A percentile compares a stretch with the other conserved stretches of the same genome.
These are phyloP conservation scores for Camelina laxa DNA, from an alignment of 345 rosid species.

Conservation along the genomic window DNA sequence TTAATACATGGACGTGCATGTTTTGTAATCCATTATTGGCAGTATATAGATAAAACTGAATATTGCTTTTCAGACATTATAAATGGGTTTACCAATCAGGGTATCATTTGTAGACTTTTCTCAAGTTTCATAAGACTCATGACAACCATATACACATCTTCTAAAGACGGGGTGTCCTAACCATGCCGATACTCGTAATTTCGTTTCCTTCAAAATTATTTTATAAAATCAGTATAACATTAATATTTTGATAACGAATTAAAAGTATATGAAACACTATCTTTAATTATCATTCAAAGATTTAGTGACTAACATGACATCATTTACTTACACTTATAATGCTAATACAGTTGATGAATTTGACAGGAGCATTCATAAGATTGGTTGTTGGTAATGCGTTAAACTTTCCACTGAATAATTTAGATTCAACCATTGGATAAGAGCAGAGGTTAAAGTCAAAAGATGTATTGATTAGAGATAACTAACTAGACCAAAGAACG, in stretches of 20 bases:
- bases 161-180: too few species aligned
- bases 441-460: conserved; percentile 31
- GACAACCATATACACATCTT: neutral
- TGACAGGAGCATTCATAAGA: conserved; percentile 1
- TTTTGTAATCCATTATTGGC: conserved; percentile 13
- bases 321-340: conserved; percentile 29
- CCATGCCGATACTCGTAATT: neutral
- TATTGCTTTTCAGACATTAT: conserved; percentile 14
- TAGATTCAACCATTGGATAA: conserved; percentile 20
- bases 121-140: neutral
- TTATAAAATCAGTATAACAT: neutral
- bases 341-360: conserved; percentile 18
- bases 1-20: conserved; percentile 7
- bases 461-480: conserved; percentile 33
- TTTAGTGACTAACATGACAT: conserved; percentile 1
- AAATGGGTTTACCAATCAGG: conserved; percentile 9
- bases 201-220: too few species aligned
- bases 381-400: conserved; percentile 28
- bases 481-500: conserved; percentile 24
- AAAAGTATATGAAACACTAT: neutral
- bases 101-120: conserved; percentile 15
- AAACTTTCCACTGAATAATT: conserved; percentile 10
- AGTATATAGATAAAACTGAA: conserved; percentile 14
- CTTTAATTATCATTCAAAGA: neutral
- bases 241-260: neutral